Evolutionary conservation across 2,329 filamentous ascomycete species (phyloP), one percentile per base, ranked within the genome.

Genomic region (Colletotrichum agaves): DNA sequence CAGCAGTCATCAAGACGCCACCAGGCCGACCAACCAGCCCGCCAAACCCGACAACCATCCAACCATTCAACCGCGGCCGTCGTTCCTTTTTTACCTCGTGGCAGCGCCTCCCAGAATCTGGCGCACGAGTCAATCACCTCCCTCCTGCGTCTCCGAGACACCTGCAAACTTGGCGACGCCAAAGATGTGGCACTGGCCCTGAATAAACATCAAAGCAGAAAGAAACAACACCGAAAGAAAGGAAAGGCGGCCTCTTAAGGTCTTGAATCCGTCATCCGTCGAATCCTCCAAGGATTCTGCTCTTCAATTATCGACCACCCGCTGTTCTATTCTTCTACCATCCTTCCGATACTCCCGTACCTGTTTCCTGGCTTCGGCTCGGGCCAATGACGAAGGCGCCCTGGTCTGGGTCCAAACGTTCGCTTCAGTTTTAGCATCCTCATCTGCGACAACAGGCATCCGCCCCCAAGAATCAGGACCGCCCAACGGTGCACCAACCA

Each of bases 341-440:
- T 50, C 57, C 15, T 50, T 19, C 17, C 5, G 39, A 41, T 21
- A 23, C 27, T 27, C 27, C 27, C 27, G 27, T 27, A 1, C 46
- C 43, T 43, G 53, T 65, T 64, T 55, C 61, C 47, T 41, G 47
- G 13, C 37, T 27, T 47, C 12, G 39, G 60, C 61, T 59, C n/a
- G 17, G 47, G 23, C 61, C 61, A 68, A 65, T 68, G 65, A 68
- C 65, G 61, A 52, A 35, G 47, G 31, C 61, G 55, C 55, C 65
- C 65, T 50, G 17, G 11, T 47, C 61, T 43, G 61, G 61, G 61
- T 65, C 65, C 65, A 68, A 68, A 68, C 65, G 53, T 61, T 68
- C 65, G 65, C 65, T 68, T 68, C 65, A 68, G 55, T 68, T 68
- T 68, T 68, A 68, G 65, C 43, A 65, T 65, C 65, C 65, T 68